A percentile compares a stretch with the other conserved stretches of the same genome.
Evolutionary conservation across 805 yeast genomes (phyloP).

Genomic region (Metschnikowia matae): DNA sequence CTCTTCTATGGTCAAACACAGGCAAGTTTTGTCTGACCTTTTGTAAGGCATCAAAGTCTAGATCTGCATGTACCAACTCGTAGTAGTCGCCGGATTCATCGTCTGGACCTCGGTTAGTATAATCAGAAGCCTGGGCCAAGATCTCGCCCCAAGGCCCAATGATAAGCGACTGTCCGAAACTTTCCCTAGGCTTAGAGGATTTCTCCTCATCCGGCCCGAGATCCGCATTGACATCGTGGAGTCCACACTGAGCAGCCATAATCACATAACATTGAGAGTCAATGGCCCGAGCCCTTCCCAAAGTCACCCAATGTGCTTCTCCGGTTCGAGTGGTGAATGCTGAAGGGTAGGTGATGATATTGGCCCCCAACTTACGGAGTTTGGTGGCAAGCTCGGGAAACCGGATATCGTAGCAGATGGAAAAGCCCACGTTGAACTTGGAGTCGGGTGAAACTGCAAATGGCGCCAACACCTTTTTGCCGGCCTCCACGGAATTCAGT

Average conservation of each 20-base stretch:
- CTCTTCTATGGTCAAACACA: constrained; percentile 65
- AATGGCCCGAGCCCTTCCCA: constrained; percentile 81
- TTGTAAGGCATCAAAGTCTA: constrained; percentile 50
- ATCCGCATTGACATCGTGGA: constrained; percentile 53
- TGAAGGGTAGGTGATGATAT: constrained; percentile 76
- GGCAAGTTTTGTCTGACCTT: constrained; percentile 71
- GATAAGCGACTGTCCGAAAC: constrained; percentile 83
- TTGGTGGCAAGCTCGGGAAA: constrained; percentile 77
- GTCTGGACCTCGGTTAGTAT: constrained; percentile 21
- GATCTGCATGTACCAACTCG: constrained; percentile 56
- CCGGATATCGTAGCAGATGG: constrained; percentile 82
- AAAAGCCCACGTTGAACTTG: constrained; percentile 52
- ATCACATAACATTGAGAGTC: constrained; percentile 85
- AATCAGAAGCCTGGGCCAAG: constrained; percentile 46
- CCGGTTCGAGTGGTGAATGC: constrained; percentile 95
- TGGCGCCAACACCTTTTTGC: constrained; percentile 42
- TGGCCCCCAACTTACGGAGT: constrained; percentile 61
- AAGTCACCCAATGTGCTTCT: constrained; percentile 78
- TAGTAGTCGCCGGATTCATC: constrained; percentile 36
- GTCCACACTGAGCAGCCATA: constrained; percentile 86
- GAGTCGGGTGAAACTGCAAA: constrained; percentile 11
- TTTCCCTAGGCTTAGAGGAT: constrained; percentile 45
- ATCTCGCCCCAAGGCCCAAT: constrained; percentile 92
- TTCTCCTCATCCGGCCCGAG: constrained; percentile 13
- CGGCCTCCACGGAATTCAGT: constrained; percentile 79